phyloP scores from a whole-genome alignment of 2,329 filamentous ascomycete genomes.

The Tolypocladium tundrense region DNA sequence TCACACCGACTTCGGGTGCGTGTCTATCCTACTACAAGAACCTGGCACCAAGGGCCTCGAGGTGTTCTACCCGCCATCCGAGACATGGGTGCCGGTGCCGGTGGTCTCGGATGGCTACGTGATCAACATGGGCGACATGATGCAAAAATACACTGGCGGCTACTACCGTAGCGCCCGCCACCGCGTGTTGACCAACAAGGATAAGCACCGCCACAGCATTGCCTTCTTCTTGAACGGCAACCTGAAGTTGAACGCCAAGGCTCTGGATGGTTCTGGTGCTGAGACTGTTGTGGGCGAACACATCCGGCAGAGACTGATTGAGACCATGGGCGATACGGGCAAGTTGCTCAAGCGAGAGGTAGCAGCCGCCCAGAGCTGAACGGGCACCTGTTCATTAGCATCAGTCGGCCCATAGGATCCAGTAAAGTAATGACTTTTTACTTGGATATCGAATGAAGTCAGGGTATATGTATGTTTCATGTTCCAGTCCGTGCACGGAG shows the following conservation, averaged over 20 bases:
- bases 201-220: constrained; percentile 14
- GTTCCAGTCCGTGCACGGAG: too few species aligned
- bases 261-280: constrained; percentile 1
- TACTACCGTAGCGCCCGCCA: constrained; percentile 20
- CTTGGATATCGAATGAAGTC: too few species aligned
- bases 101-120: constrained; percentile 19
- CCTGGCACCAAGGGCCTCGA: constrained; percentile 14
- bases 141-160: constrained; percentile 19
- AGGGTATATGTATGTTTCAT: too few species aligned
- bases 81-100: constrained; percentile 18
- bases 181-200: constrained; percentile 15
- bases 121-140: constrained; percentile 26
- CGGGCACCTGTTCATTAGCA: too few species aligned
- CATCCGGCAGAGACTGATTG: constrained; percentile 1
- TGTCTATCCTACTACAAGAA: constrained; percentile 18
- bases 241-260: constrained; percentile 1
- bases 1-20: constrained; percentile 19
- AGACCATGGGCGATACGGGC: constrained; percentile 1
- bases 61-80: constrained; percentile 15
- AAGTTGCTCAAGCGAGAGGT: neutral
- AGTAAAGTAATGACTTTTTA: too few species aligned
- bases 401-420: too few species aligned
- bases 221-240: constrained; percentile 17
- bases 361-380: neutral
- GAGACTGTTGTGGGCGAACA: constrained; percentile 3